Conservation (phyloP, 2,329 filamentous ascomycete species). For the Cladosporium sp. region DNA sequence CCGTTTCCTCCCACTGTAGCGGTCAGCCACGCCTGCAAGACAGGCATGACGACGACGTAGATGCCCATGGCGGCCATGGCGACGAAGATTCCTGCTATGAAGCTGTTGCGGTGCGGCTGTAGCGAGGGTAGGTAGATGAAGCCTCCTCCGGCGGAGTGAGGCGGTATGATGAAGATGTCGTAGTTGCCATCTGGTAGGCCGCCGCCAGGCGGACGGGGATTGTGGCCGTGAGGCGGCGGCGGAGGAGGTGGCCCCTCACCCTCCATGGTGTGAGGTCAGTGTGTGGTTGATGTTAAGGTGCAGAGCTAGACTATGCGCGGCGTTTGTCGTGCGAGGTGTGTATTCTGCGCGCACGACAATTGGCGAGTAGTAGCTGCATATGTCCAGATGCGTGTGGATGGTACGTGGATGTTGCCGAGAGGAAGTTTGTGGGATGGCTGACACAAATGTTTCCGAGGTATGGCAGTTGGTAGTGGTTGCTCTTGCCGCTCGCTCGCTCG, state of each 20-base stretch:
- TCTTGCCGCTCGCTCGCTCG: not conserved
- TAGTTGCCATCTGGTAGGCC: conserved; percentile 86
- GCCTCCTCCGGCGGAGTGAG: conserved; percentile 82
- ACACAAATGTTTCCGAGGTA: not conserved
- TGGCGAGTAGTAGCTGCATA: conserved; percentile 2
- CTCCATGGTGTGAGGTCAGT: conserved; percentile 16
- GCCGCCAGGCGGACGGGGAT: conserved; percentile 62
- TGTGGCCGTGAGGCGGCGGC: conserved; percentile 81
- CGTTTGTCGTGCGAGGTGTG: conserved; percentile 18
- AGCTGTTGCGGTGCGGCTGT: conserved; percentile 83
- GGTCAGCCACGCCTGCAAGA: conserved; percentile 71
- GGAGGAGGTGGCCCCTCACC: conserved; percentile 65
- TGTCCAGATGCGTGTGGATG: conserved; percentile 8
- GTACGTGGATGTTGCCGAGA: not conserved
- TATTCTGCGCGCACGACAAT: conserved; percentile 16
- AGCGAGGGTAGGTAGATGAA: conserved; percentile 94
- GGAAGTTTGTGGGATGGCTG: not conserved
- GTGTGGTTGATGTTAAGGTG: not conserved
- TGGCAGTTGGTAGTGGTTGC: not conserved
- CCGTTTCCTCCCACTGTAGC: conserved; percentile 68
- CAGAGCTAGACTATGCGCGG: not conserved
- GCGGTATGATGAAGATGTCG: conserved; percentile 95
- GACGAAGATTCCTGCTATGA: conserved; percentile 79
- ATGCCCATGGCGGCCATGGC: conserved; percentile 71
- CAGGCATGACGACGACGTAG: conserved; percentile 72